A percentile compares a stretch with the other conserved stretches of the same genome.
Evolutionary conservation across 192 early-diverging fungal genomes (phyloP).

Genomic region (Paraglomus brasilianum): DNA sequence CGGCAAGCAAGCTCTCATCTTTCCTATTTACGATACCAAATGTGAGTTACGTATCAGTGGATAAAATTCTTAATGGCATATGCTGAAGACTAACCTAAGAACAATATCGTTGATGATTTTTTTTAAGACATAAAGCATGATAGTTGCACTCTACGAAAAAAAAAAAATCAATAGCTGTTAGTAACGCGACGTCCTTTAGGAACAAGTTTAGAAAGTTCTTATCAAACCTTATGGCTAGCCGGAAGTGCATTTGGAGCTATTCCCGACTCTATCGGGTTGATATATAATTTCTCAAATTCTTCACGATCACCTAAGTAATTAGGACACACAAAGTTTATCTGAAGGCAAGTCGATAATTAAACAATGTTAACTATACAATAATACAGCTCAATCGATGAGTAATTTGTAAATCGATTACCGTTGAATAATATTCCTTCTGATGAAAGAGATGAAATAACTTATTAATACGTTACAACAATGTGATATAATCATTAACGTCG

Average conservation of each 20-base stretch:
- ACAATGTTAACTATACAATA: no score
- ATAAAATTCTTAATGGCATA: not conserved
- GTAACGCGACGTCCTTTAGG: not conserved
- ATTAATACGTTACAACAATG: not conserved
- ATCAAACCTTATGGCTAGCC: conserved; percentile 34
- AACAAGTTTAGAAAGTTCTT: not conserved
- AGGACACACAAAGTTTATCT: conserved; percentile 75
- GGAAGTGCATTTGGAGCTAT: conserved; percentile 52
- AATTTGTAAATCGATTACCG: not conserved
- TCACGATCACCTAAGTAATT: conserved; percentile 55
- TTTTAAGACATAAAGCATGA: conserved; percentile 10
- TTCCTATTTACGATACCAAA: conserved; percentile 34
- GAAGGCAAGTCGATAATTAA: conserved; percentile 50
- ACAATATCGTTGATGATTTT: conserved; percentile 35
- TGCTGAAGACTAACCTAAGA: not conserved
- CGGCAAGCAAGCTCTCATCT: conserved; percentile 48
- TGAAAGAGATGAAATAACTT: not conserved
- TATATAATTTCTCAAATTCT: conserved; percentile 59
- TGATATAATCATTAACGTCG: not conserved
- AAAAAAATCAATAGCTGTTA: conserved; percentile 20
- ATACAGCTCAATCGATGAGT: no score
- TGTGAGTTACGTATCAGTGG: no score
- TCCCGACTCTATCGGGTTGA: conserved; percentile 60
- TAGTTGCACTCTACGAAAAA: not conserved
- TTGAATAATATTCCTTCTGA: conserved; percentile 19